Base-by-base conservation (phyloP, 1,284 basidiomycete species). In the Cutaneotrichosporon sp. region DNA sequence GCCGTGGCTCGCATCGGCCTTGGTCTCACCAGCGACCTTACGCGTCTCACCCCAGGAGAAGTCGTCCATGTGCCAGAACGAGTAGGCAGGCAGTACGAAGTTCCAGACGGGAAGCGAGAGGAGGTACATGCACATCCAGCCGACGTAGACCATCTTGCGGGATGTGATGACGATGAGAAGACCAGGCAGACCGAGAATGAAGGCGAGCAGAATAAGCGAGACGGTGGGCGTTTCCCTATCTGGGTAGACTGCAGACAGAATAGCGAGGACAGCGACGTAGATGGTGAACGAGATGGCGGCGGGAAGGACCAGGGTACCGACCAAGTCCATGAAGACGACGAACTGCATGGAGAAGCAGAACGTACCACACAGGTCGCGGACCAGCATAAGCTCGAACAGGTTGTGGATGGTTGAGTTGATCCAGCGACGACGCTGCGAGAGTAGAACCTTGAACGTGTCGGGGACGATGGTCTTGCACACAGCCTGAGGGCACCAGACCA, bases 361-460 rank as follows among this genome's bases (percentile, higher is more conserved):
- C 3, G 90, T 93, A 51, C 90, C 90, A 63, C 90, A 93, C 17
- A 97, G 83, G 74, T 98, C 93, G 42, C 91, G 85, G 31, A 98
- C 94, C 49, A 96, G 82, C 42, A 97, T 78, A 57, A 98, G 81
- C 72, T 98, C 96, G 52, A 89, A 87, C 43, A 98, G 79, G 68
- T 98, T 99, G 79, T 99, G 96, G 45, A 99, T 86, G 0, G 96
- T 99, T 56, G 92, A 97, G 79, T 98, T 99, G 79, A 98, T 99
- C 96, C 94, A 98, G 59, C 96, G 87, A 66, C 96, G 86, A 65
- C 96, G 88, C 72, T 98, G 94, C 4, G 92, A 97, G 22, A 99
- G 82, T 42, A 99, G 79, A 38, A 97, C 84, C 48, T 82, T 80
- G 82, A 98, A 98, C 3, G 90, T 91, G 72, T 98, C 92, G 1